Base-by-base conservation (phyloP, 2,329 filamentous ascomycete species). In the Arthrobotrys sphaeroides region DNA sequence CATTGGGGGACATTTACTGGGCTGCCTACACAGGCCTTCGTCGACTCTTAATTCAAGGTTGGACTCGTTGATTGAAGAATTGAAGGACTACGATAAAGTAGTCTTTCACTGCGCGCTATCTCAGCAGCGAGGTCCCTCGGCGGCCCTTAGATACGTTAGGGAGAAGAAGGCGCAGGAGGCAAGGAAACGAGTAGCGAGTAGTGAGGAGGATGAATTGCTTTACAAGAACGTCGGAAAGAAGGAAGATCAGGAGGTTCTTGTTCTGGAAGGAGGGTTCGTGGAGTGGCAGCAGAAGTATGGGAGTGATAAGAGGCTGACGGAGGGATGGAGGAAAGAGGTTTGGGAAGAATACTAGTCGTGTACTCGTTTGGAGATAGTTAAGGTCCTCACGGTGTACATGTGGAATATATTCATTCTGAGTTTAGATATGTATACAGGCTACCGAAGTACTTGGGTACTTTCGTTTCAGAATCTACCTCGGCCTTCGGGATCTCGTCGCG, bases 81-180 rank as follows among this genome's bases (percentile, higher is more conserved):
- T 97, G 53, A 85, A 88, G 78, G 89, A 90, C 81, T 93, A 93
- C 82, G 88, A 95, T 67, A 90, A 87, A 9, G 93, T 99, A 12
- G 88, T 99, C 0, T 99, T 99, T 82, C 95, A 99, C 84, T 99
- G 95, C 83, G 91, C 92, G 16, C 85, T 98, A 66, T 94, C 91
- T 78, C 95, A 98, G 84, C 91, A 97, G 84, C 87, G 95, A 0
- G 95, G 95, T 0, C 95, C 95, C 0, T 87, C 87, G 59, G 93
- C 94, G 2, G 95, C 95, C 2, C 83, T 97, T 79, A 86, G 87
- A 80, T 98, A 97, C 82, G 79, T 94, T 75, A 85, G 91, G 36
- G 28, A 28, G 10, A 91, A 93, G 83, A 85, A 89, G 51, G 88
- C 90, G 2, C 36, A 64, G 10, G 64, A 69, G 9, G 38, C 61